Evolutionary conservation across 2,329 filamentous ascomycete genomes (phyloP).

Genomic region (Tolypocladium amazonense): DNA sequence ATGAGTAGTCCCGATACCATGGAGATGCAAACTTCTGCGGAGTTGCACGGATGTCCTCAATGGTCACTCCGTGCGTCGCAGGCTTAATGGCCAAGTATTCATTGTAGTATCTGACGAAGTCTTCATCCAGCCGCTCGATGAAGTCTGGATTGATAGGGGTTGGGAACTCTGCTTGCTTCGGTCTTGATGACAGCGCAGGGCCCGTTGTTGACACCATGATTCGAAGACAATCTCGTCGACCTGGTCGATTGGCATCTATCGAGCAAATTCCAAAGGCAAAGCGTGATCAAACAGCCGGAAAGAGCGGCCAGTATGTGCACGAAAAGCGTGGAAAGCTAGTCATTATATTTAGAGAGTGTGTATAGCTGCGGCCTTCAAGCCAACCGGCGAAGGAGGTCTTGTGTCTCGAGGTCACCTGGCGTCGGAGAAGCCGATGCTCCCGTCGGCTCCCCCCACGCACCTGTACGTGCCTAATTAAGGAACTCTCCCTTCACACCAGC

Average conservation of each 20-base stretch:
- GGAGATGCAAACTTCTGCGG: constrained; percentile 2
- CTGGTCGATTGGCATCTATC: too few species aligned
- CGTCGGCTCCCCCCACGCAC: not conserved
- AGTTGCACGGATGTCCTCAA: constrained; percentile 1
- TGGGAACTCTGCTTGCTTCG: not conserved
- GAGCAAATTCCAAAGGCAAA: not conserved
- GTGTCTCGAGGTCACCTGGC: not conserved
- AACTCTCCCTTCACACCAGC: not conserved
- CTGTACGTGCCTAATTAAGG: not conserved
- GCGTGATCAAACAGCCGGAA: not conserved
- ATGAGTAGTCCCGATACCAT: constrained; percentile 3
- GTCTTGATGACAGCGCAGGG: not conserved
- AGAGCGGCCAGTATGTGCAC: not conserved
- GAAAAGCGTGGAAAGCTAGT: not conserved
- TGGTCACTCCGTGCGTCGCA: not conserved
- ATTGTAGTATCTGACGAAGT: constrained; percentile 6
- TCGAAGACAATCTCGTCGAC: not conserved
- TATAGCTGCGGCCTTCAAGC: not conserved
- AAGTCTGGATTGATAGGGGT: not conserved
- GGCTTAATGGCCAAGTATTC: constrained; percentile 1
- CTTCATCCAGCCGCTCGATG: constrained; percentile 1
- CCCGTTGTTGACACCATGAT: not conserved
- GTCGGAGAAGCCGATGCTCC: not conserved
- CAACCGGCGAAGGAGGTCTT: not conserved
- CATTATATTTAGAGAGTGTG: not conserved